A percentile compares a stretch with the other conserved stretches of the same genome.
phyloP scores from a whole-genome alignment of 2,329 filamentous ascomycete genomes.

The Coniochaeta prunicola region DNA sequence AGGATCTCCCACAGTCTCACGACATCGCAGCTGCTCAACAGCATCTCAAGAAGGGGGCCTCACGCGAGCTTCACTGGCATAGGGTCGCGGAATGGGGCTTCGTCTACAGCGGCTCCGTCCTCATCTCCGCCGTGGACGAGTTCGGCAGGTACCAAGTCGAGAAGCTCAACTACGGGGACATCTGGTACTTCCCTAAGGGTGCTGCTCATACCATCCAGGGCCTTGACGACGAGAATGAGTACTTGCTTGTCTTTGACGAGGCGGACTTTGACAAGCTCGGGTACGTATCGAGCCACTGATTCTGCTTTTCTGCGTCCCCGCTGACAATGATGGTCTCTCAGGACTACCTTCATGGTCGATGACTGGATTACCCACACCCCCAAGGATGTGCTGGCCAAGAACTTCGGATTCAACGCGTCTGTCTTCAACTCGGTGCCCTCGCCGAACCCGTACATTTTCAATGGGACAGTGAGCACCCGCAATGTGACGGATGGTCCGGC shows the following conservation, averaged over 20 bases:
- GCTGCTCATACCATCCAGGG: slow-evolving; percentile 57
- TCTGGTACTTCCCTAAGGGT: slow-evolving; percentile 65
- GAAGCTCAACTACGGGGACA: slow-evolving; percentile 52
- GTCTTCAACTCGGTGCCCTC: slow-evolving; percentile 52
- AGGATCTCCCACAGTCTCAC: slow-evolving; percentile 57
- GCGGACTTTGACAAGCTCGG: slow-evolving; percentile 58
- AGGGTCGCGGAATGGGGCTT: slow-evolving; percentile 62
- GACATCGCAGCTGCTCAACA: slow-evolving; percentile 63
- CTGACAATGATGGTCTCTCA: slow-evolving; percentile 13
- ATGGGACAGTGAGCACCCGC: slow-evolving; percentile 41
- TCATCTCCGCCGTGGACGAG: slow-evolving; percentile 56
- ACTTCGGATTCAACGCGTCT: slow-evolving; percentile 55
- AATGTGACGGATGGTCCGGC: slow-evolving; percentile 38
- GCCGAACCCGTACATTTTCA: slow-evolving; percentile 55
- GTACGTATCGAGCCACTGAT: slow-evolving; percentile 24
- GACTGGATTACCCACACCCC: slow-evolving; percentile 66
- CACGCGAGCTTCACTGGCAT: slow-evolving; percentile 63
- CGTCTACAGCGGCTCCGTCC: slow-evolving; percentile 48
- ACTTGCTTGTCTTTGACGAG: slow-evolving; percentile 59
- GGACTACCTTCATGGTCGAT: slow-evolving; percentile 65
- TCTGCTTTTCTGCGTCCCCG: neutral
- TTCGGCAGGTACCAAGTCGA: slow-evolving; percentile 47
- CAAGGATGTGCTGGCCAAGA: slow-evolving; percentile 55
- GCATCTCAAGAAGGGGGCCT: slow-evolving; percentile 58
- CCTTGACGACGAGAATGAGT: slow-evolving; percentile 60